phyloP scores from a whole-genome alignment of 306 rosid genomes.

The Fragaria nilgerrensis region DNA sequence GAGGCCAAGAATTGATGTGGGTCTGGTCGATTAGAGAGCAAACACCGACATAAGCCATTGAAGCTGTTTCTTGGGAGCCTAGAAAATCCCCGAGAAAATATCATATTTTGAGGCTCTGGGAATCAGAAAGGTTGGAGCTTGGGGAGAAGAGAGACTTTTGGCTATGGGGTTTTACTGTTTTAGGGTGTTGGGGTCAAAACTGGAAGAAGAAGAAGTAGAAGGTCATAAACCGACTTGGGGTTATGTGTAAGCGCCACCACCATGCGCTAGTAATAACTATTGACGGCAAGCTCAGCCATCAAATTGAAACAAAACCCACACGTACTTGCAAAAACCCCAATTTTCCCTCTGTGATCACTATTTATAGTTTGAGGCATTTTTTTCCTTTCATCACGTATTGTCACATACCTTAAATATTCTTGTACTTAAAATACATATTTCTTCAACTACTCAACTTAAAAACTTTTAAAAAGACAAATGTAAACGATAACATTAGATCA shows the following conservation, averaged over 20 bases:
- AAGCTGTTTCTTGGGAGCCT: conserved; percentile 48
- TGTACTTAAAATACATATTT: too few relatives aligned
- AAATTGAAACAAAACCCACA: neutral
- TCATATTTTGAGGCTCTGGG: conserved; percentile 30
- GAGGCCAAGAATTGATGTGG: conserved; percentile 29
- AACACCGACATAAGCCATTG: conserved; percentile 42
- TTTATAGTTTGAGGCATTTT: too few relatives aligned
- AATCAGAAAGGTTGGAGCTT: neutral
- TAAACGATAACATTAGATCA: too few relatives aligned
- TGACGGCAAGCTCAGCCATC: conserved; percentile 38
- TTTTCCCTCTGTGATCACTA: neutral
- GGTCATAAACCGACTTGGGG: neutral
- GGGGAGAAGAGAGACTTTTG: neutral
- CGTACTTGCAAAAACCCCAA: neutral
- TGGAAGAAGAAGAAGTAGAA: neutral
- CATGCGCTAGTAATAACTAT: conserved; percentile 2
- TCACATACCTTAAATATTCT: too few relatives aligned
- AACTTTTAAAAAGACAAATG: neutral
- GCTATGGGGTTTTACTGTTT: neutral
- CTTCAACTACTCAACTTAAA: too few relatives aligned
- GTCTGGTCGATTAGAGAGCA: conserved; percentile 32
- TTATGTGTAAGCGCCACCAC: conserved; percentile 8
- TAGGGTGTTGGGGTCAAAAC: conserved; percentile 18
- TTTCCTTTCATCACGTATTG: too few relatives aligned
- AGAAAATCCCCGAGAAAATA: conserved; percentile 46